Evolutionary conservation across 2,329 filamentous ascomycete species (phyloP).

Genomic region (Ophiocordyceps australis): DNA sequence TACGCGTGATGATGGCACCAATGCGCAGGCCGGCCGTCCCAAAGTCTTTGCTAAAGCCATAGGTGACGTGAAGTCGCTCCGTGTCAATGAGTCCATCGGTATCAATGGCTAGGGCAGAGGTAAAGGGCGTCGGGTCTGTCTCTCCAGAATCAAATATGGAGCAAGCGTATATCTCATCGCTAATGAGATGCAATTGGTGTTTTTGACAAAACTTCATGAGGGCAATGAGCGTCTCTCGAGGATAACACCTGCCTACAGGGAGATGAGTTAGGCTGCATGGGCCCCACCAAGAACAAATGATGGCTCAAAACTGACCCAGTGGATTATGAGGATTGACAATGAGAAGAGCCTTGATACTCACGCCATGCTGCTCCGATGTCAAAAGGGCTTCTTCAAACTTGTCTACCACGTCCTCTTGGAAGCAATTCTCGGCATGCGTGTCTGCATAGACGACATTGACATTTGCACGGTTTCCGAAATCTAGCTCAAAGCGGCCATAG

Average conservation of each 20-base stretch:
- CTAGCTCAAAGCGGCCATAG: constrained; percentile 30
- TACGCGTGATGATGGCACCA: constrained; percentile 25
- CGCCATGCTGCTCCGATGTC: constrained; percentile 13
- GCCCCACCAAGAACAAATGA: not conserved
- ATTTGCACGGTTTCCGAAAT: constrained; percentile 23
- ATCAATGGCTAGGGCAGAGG: constrained; percentile 28
- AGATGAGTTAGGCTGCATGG: no score
- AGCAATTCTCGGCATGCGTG: constrained; percentile 20
- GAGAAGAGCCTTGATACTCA: constrained; percentile 24
- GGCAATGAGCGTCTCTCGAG: constrained; percentile 18
- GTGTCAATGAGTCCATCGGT: constrained; percentile 22
- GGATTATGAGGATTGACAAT: constrained; percentile 36
- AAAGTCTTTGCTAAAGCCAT: constrained; percentile 30
- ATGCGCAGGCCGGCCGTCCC: constrained; percentile 31
- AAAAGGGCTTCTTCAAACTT: constrained; percentile 24
- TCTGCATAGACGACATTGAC: constrained; percentile 25
- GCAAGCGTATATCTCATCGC: constrained; percentile 39
- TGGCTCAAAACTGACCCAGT: constrained; percentile 14
- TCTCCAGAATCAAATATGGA: constrained; percentile 24
- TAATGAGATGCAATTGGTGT: constrained; percentile 31
- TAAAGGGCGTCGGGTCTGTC: constrained; percentile 17
- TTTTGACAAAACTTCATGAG: constrained; percentile 30
- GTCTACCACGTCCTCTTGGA: constrained; percentile 22
- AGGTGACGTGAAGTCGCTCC: constrained; percentile 28
- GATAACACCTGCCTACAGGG: constrained; percentile 20